These are phyloP conservation scores for Malus hybrid DNA, from an alignment of 331 rosid species.

Conservation along the genomic window DNA sequence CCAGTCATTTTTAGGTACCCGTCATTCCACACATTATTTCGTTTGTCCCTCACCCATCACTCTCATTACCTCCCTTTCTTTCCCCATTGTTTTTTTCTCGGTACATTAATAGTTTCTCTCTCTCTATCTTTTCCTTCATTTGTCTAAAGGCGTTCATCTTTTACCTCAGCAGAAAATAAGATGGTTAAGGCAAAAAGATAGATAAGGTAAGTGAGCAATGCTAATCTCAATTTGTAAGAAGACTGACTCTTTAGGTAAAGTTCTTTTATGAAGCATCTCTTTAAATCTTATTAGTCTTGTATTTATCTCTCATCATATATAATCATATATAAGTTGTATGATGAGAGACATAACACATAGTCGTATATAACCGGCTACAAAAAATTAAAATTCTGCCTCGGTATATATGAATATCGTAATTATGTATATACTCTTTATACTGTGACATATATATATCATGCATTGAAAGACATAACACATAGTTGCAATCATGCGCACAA, in stretches of 20 bases:
- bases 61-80: not conserved
- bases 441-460: not conserved
- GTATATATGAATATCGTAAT: not conserved
- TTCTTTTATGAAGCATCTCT: not conserved
- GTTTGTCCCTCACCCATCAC: not conserved
- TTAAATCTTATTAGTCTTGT: not conserved
- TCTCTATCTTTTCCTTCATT: no score
- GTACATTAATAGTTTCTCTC: no score
- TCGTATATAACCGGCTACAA: not conserved
- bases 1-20: not conserved
- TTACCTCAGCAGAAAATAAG: not conserved
- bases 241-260: not conserved
- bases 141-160: no score
- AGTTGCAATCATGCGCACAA: no score
- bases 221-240: not conserved
- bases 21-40: not conserved
- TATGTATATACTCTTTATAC: not conserved
- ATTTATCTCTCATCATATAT: not conserved
- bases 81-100: no score
- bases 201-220: not conserved
- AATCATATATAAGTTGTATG: not conserved
- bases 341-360: not conserved
- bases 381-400: no score
- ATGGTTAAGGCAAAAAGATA: not conserved
- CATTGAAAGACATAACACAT: not conserved